phyloP scores from a whole-genome alignment of 2,329 filamentous ascomycete species.

The Fusarium sp. region DNA sequence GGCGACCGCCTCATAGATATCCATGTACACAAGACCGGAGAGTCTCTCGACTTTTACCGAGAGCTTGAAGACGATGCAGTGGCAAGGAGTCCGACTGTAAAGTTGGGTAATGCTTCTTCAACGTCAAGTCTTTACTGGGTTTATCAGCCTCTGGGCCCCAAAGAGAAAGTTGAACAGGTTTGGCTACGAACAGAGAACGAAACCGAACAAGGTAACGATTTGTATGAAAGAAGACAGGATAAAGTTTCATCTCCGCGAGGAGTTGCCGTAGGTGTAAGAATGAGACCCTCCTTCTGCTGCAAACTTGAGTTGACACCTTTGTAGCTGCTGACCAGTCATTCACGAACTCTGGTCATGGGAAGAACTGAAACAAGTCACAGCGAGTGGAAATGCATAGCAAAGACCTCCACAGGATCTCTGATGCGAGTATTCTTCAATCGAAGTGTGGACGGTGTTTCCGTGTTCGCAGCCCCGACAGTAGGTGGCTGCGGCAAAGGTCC shows the following conservation, averaged over 20 bases:
- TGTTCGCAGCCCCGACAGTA: conserved; percentile 11
- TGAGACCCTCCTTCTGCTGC: no score
- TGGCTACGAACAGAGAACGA: conserved; percentile 10
- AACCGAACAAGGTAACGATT: background rate
- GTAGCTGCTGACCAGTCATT: conserved; percentile 23
- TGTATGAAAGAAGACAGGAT: background rate
- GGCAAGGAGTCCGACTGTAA: background rate
- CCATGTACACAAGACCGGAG: conserved; percentile 5
- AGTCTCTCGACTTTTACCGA: conserved; percentile 13
- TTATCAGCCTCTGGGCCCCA: conserved; percentile 3
- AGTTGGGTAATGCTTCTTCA: background rate
- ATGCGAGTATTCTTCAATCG: conserved; percentile 3
- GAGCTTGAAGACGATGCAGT: background rate
- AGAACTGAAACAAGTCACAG: background rate
- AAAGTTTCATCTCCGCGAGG: background rate
- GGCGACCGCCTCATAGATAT: conserved; percentile 3
- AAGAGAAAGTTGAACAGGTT: conserved; percentile 20
- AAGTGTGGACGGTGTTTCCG: background rate
- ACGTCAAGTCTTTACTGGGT: background rate
- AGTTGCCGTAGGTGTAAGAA: conserved; percentile 17
- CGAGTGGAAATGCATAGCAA: conserved; percentile 22
- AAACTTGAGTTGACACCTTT: conserved; percentile 5
- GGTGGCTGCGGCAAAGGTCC: background rate
- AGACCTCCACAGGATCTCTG: background rate
- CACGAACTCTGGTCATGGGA: conserved; percentile 4